These are phyloP conservation scores for Thinopyrum elongatum DNA, from an alignment of 176 grass and related monocot genomes.

Conservation along the genomic window DNA sequence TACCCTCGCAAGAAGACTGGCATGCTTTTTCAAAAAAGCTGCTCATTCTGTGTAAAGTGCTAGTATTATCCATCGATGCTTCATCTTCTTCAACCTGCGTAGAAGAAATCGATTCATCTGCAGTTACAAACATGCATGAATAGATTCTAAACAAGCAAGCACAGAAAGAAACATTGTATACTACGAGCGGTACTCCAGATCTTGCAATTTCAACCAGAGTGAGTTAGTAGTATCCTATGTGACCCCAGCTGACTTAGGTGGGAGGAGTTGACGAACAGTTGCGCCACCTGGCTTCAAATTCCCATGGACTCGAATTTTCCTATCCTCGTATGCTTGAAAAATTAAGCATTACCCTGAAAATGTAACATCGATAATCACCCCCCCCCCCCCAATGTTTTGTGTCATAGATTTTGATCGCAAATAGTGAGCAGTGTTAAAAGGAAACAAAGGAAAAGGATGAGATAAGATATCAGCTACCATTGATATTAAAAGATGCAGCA, in stretches of 20 bases:
- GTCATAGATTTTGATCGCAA: not conserved
- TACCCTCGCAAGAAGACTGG: slow-evolving; percentile 88
- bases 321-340: not conserved
- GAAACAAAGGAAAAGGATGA: not conserved
- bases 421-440: not conserved
- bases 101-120: slow-evolving; percentile 32
- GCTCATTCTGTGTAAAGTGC: slow-evolving; percentile 61
- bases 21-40: slow-evolving; percentile 76
- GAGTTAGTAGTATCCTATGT: slow-evolving; percentile 11
- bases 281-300: not conserved
- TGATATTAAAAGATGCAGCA: not conserved
- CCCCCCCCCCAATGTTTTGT: not conserved
- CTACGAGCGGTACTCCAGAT: not conserved
- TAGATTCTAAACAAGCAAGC: slow-evolving; percentile 24
- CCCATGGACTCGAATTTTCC: not conserved
- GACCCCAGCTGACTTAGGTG: not conserved
- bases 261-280: slow-evolving; percentile 5
- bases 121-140: slow-evolving; percentile 8
- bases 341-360: slow-evolving; percentile 3
- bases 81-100: slow-evolving; percentile 71
- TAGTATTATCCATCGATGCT: slow-evolving; percentile 54
- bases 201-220: slow-evolving; percentile 17
- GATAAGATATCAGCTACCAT: not conserved
- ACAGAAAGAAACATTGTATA: not conserved
- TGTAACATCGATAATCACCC: not conserved